Evolutionary conservation across 306 rosid genomes (phyloP).

Genomic region (Geum urbanum): DNA sequence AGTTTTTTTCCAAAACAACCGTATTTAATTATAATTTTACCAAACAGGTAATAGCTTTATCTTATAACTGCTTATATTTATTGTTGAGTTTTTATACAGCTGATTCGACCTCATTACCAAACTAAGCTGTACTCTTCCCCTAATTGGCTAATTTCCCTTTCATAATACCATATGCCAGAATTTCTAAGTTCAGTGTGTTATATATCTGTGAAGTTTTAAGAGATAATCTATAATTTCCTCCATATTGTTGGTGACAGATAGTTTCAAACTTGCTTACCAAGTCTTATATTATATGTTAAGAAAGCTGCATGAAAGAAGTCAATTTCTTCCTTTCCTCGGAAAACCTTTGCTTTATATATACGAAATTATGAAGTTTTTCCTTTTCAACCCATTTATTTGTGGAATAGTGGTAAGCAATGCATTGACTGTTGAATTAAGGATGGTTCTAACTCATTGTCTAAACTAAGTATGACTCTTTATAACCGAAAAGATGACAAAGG

Average conservation of each 20-base stretch:
- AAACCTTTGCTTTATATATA: neutral
- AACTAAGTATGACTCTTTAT: neutral
- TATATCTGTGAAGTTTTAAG: no score
- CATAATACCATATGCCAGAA: no score
- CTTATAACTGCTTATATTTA: no score
- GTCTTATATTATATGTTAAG: neutral
- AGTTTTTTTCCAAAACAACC: no score
- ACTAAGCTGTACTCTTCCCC: no score
- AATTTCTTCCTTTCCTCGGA: neutral
- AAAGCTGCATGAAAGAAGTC: neutral
- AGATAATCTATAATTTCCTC: no score
- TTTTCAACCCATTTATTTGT: neutral
- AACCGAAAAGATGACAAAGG: neutral
- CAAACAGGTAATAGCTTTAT: no score
- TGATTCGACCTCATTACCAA: no score
- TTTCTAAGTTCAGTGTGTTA: no score
- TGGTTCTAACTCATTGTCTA: neutral
- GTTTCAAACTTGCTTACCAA: slow-evolving; percentile 12
- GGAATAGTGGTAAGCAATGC: slow-evolving; percentile 8
- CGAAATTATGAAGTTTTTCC: neutral
- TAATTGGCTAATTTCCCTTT: no score
- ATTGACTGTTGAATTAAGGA: neutral
- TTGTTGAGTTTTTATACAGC: no score
- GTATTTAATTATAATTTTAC: no score
- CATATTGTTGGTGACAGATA: neutral